These are phyloP conservation scores for Xylaria polymorpha DNA, from an alignment of 2,329 filamentous ascomycete species.

Conservation along the genomic window DNA sequence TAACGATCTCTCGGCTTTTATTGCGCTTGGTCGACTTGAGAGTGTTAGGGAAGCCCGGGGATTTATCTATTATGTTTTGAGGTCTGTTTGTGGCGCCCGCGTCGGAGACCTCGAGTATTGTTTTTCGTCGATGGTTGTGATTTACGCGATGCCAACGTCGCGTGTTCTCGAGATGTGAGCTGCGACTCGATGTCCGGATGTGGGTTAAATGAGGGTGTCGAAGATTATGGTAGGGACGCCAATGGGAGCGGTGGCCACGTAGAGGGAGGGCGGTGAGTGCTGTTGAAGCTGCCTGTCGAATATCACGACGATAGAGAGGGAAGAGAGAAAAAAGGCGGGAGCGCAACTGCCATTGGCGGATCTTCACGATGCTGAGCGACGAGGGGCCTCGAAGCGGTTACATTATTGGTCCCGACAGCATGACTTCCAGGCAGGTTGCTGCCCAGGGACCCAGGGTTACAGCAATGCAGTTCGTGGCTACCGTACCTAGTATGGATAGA, in stretches of 20 bases:
- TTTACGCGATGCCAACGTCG: constrained; percentile 22
- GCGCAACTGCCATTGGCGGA: constrained; percentile 12
- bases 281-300: constrained; percentile 38
- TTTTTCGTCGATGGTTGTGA: constrained; percentile 6
- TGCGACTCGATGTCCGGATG: constrained; percentile 18
- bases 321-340: constrained; percentile 14
- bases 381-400: constrained; percentile 21
- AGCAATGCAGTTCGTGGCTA: background rate
- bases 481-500: background rate
- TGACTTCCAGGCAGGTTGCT: too few species aligned
- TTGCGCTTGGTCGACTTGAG: background rate
- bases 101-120: constrained; percentile 9
- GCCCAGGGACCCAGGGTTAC: background rate
- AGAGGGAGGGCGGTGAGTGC: constrained; percentile 27
- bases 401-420: constrained; percentile 3
- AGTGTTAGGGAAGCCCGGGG: background rate
- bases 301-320: constrained; percentile 32
- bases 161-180: constrained; percentile 9
- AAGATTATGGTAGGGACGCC: background rate
- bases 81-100: constrained; percentile 12
- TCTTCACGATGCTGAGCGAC: constrained; percentile 27
- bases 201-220: constrained; percentile 21
- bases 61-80: background rate
- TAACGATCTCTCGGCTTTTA: background rate
- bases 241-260: background rate